Base-by-base conservation (phyloP, 495 filamentous ascomycete species). In the Podospora bellae-mahoneyi region DNA sequence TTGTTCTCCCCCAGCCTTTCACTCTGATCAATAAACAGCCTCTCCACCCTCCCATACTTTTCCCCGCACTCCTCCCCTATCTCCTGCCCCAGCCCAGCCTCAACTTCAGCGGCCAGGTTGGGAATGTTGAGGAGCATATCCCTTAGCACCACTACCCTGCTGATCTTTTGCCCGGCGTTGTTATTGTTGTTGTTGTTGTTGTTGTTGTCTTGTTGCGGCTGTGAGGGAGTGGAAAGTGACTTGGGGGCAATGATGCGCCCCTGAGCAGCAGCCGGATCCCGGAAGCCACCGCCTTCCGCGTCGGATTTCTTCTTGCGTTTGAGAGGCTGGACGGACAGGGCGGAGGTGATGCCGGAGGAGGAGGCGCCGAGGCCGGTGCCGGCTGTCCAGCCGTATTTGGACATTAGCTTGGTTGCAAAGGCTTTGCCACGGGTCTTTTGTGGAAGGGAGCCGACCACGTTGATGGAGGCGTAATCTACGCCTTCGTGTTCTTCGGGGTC, bases 51-150 rank as follows among this genome's bases (percentile, higher is more conserved):
- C 10, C 95, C 95, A 76, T 97, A 99, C 85, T 93, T 91, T 60
- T 91, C 85, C 55, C 87, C 86, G 78, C 94, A 97, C 77, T 95
- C 92, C 67, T 96, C 92, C 20, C 95, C 95, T 75, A 99, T 96
- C 79, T 97, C 93, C 78, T 97, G 93, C 72, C 92, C 86, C 70
- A 99, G 76, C 27, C 90, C 91, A 15, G 90, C 89, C 67, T 88
- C 86, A 32, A 84, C 79, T 79, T 97, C 96, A 1, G 78, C 80
- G 39, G 94, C 80, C 1, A 86, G 70, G 62, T 89, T 81, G 0
- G 73, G 75, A 83, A 97, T 88, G 3, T 89, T 91, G 66, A 94
- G 88, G 2, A 97, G 79, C 92, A 97, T 97, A 6, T 89, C 87
- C 19, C 80, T 81, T 26, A 97, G 77, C 61, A 94, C 86, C 26